Percentiles rank a stretch among this genome's conserved stretches.
phyloP scores from a whole-genome alignment of 1,139 yeast species.

The Hansenula sp. region DNA sequence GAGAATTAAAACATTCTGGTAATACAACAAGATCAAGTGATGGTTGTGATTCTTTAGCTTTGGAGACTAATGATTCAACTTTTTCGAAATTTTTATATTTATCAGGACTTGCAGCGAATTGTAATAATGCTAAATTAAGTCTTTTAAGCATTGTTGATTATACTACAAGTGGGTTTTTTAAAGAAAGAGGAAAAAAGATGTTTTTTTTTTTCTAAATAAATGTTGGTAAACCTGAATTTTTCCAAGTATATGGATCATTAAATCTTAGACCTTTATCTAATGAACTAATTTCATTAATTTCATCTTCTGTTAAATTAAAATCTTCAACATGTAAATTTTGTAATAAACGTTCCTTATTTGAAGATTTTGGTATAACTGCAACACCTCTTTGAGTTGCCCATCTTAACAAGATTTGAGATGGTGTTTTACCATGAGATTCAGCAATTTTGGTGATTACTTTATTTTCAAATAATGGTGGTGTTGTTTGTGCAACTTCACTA shows the following conservation, averaged over 20 bases:
- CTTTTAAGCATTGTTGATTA: not conserved
- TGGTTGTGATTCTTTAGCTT: slow-evolving; percentile 34
- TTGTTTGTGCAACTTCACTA: slow-evolving; percentile 45
- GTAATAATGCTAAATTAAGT: slow-evolving; percentile 2
- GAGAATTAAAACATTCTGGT: slow-evolving; percentile 90
- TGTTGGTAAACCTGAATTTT: slow-evolving; percentile 28
- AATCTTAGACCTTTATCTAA: slow-evolving; percentile 72
- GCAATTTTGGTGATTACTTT: slow-evolving; percentile 51
- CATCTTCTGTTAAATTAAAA: slow-evolving; percentile 49
- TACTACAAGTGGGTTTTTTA: not conserved
- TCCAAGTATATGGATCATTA: slow-evolving; percentile 83
- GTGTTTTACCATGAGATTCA: slow-evolving; percentile 39
- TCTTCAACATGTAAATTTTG: slow-evolving; percentile 54
- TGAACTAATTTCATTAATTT: slow-evolving; percentile 44
- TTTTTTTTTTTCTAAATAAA: slow-evolving; percentile 23
- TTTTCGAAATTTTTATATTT: slow-evolving; percentile 21
- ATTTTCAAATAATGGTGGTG: slow-evolving; percentile 54
- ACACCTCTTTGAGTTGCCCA: slow-evolving; percentile 78
- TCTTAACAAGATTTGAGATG: slow-evolving; percentile 67
- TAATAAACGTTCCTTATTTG: slow-evolving; percentile 53
- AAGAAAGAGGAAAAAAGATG: too few species aligned
- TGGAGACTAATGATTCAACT: slow-evolving; percentile 43
- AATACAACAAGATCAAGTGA: slow-evolving; percentile 45
- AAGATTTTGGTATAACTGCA: slow-evolving; percentile 74
- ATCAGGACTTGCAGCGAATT: not conserved